Evolutionary conservation across 331 rosid genomes (phyloP), one percentile per base, ranked within the genome.

Genomic region (Arachis monticola): DNA sequence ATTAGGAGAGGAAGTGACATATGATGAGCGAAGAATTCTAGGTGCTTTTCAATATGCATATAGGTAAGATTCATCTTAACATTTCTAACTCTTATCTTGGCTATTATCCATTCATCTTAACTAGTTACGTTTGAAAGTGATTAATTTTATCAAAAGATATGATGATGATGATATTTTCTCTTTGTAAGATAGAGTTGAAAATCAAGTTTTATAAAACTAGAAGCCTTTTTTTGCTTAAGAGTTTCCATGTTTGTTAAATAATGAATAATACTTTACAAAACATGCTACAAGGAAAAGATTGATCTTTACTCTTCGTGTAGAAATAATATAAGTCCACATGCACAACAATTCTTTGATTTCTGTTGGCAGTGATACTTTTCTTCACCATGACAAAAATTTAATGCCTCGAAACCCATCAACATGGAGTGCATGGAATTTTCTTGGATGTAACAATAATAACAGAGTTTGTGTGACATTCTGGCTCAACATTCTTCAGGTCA

Each of bases 401-500:
- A 91, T 27, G 30, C 30, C 30, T 1, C 30, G 30, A 27, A 27
- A 27, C 1, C 30, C 30, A 27, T 27, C 30, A 27, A 0, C 30
- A 27, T 27, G 30, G 30, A 27, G 30, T 27, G 30, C 30, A 27
- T 27, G 30, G 30, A 27, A 27, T 27, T 27, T 27, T 27, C 30
- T 27, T 27, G 30, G 30, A 27, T 27, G 30, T 27, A 27, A 72
- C 76, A 81, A 66, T 8, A 84, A 83, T 71, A 79, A 81, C 64
- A 87, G 65, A 89, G 88, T 89, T 50, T 89, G 91, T 75, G 64
- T 91, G 73, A 93, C 98, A 58, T 93, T 91, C 85, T 93, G 97
- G 97, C 91, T 93, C 72, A 91, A 93, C 72, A 60, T 88, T 79
- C 98, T 93, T 80, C 98, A 93, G 96, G 98, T 91, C 70, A 50